Percentiles rank a stretch among this genome's conserved stretches.
phyloP scores from a whole-genome alignment of 371 early-diverging fungal genomes.

The Lichtheimia ornata region DNA sequence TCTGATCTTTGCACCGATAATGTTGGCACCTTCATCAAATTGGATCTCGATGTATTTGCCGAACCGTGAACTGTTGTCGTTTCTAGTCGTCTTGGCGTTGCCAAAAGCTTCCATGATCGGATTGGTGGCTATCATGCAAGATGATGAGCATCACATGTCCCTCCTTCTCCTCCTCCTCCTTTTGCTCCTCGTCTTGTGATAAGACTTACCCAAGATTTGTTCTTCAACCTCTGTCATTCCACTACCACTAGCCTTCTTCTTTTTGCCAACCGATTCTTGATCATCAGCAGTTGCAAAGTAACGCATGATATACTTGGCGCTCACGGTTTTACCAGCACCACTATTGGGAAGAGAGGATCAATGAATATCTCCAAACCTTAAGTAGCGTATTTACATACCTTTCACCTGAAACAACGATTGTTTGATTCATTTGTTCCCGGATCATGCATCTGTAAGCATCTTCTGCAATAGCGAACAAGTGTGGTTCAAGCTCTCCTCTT shows the following conservation, averaged over 20 bases:
- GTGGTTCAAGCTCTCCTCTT: conserved; percentile 93
- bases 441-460: conserved; percentile 94
- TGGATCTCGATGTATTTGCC: conserved; percentile 98
- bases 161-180: not conserved
- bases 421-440: conserved; percentile 87
- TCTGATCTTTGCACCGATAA: conserved; percentile 94
- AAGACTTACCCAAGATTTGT: conserved; percentile 56
- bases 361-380: not conserved
- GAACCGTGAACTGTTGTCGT: conserved; percentile 98
- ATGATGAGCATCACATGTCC: conserved; percentile 6
- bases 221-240: conserved; percentile 76
- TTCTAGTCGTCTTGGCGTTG: conserved; percentile 99
- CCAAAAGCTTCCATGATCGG: conserved; percentile 99
- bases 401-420: conserved; percentile 98
- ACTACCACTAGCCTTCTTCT: conserved; percentile 20
- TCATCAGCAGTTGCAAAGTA: conserved; percentile 92
- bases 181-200: not conserved
- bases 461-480: conserved; percentile 96
- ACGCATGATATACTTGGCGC: conserved; percentile 94
- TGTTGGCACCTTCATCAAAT: conserved; percentile 78
- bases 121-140: conserved; percentile 76
- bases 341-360: conserved; percentile 20
- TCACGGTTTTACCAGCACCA: conserved; percentile 93
- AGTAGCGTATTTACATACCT: conserved; percentile 40
- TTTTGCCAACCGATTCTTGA: conserved; percentile 41